Conservation (phyloP, 2,329 filamentous ascomycete genomes). For the Rasamsonia emersonii region DNA sequence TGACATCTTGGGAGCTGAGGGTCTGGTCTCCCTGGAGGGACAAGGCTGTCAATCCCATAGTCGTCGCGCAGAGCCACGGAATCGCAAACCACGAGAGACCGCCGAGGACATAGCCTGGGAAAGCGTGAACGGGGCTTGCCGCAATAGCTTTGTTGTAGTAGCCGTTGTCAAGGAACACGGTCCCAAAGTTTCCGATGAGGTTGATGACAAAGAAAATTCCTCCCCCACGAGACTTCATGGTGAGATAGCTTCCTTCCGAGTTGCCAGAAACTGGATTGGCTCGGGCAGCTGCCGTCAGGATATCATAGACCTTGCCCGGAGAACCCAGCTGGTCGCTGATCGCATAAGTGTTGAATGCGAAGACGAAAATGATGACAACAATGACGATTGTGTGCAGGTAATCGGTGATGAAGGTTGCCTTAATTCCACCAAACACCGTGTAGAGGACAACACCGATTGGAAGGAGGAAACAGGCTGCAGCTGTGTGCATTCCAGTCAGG, state of each 20-base stretch:
- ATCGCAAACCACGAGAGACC: constrained; percentile 89
- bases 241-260: constrained; percentile 71
- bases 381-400: constrained; percentile 71
- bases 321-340: constrained; percentile 65
- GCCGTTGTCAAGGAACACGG: constrained; percentile 75
- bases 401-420: constrained; percentile 78
- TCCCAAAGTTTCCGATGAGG: constrained; percentile 73
- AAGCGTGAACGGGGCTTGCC: constrained; percentile 71
- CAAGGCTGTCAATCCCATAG: constrained; percentile 74
- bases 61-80: constrained; percentile 80
- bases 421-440: constrained; percentile 67
- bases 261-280: constrained; percentile 73
- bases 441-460: constrained; percentile 75
- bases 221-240: constrained; percentile 73
- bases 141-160: constrained; percentile 95
- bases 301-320: constrained; percentile 68
- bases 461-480: constrained; percentile 75
- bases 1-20: constrained; percentile 65
- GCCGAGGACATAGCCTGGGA: constrained; percentile 81
- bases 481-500: constrained; percentile 65
- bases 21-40: constrained; percentile 69
- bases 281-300: constrained; percentile 59
- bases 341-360: constrained; percentile 73
- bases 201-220: constrained; percentile 90
- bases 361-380: constrained; percentile 76